phyloP scores from a whole-genome alignment of 768 basidiomycete species.

The Udeniomyces megalosporus region DNA sequence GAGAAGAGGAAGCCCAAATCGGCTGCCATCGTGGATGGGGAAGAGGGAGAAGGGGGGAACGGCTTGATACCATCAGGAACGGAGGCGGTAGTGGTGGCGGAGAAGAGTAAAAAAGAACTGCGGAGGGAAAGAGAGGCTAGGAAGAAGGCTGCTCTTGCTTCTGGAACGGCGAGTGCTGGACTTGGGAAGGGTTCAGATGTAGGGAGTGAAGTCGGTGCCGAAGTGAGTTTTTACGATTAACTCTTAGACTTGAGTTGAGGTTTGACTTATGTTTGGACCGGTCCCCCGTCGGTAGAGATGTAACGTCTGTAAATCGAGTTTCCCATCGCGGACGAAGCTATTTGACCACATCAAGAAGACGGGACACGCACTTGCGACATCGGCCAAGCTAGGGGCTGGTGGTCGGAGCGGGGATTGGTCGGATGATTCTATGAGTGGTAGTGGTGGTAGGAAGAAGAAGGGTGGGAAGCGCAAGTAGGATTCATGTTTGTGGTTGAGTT shows the following conservation, averaged over 20 bases:
- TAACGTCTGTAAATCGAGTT: conserved; percentile 49
- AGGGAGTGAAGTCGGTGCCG: neutral
- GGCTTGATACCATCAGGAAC: neutral
- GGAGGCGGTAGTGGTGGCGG: conserved; percentile 1
- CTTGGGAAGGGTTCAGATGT: neutral
- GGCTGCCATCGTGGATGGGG: neutral
- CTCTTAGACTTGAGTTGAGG: no score
- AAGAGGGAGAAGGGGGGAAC: neutral
- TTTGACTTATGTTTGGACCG: neutral
- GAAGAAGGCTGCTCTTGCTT: conserved; percentile 20
- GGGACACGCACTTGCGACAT: conserved; percentile 41
- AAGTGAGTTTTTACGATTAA: neutral
- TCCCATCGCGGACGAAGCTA: conserved; percentile 53
- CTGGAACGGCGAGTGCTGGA: neutral
- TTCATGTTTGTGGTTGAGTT: no score
- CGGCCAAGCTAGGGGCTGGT: neutral
- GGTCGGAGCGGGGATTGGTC: no score
- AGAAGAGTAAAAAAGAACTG: conserved; percentile 62
- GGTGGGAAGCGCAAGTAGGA: no score
- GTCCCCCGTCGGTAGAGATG: conserved; percentile 34
- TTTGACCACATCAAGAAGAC: conserved; percentile 55
- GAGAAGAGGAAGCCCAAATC: neutral
- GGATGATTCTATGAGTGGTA: no score
- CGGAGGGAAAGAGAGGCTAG: conserved; percentile 42
- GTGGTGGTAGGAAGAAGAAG: no score